Conservation (phyloP, 2,329 filamentous ascomycete species). For the Xylariaceae sp. region DNA sequence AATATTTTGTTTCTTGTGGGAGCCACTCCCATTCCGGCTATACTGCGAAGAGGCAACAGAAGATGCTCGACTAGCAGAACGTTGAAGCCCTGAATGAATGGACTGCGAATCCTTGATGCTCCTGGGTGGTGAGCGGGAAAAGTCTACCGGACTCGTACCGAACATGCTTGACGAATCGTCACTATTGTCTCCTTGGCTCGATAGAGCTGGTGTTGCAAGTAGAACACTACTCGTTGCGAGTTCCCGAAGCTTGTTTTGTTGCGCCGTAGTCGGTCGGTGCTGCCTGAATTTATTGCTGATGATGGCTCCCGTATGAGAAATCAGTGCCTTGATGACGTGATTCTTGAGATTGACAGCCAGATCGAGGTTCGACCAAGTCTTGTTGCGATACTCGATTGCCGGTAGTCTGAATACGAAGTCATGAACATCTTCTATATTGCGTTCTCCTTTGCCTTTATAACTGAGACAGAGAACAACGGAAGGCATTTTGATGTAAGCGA, state of each 20-base stretch:
- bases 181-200: slow-evolving; percentile 46
- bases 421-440: slow-evolving; percentile 94
- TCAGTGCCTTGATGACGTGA: slow-evolving; percentile 87
- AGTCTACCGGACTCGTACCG: slow-evolving; percentile 52
- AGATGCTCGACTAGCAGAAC: slow-evolving; percentile 49
- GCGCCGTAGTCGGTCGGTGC: slow-evolving; percentile 75
- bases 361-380: slow-evolving; percentile 98
- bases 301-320: slow-evolving; percentile 92
- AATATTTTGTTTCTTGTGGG: slow-evolving; percentile 22
- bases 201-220: slow-evolving; percentile 41
- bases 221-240: slow-evolving; percentile 75
- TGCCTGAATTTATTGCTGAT: slow-evolving; percentile 96
- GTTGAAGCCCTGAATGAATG: slow-evolving; percentile 41
- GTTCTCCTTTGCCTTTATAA: slow-evolving; percentile 93
- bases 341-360: slow-evolving; percentile 89
- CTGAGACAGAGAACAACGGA: slow-evolving; percentile 93
- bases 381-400: slow-evolving; percentile 93
- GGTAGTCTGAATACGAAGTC: slow-evolving; percentile 96
- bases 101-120: slow-evolving; percentile 49
- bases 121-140: slow-evolving; percentile 54
- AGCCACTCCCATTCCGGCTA: slow-evolving; percentile 19
- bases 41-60: slow-evolving; percentile 43
- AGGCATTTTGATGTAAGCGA: slow-evolving; percentile 90
- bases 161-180: slow-evolving; percentile 56
- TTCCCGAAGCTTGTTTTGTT: slow-evolving; percentile 75